Evolutionary conservation across 257 asterid genomes (phyloP).

Genomic region (Ligustrum vulgare): DNA sequence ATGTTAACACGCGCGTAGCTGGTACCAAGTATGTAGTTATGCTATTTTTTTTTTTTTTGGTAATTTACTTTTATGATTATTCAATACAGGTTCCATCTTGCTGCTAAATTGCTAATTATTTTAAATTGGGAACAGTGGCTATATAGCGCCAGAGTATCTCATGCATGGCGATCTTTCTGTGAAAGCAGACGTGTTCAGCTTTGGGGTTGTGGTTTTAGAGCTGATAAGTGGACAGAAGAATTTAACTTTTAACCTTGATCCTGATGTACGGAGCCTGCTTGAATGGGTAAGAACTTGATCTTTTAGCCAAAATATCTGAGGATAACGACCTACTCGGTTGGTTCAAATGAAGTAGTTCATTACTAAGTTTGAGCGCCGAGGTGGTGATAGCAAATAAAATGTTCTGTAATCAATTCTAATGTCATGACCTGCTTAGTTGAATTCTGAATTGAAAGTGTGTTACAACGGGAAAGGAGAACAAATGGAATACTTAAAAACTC

Average conservation of each 20-base stretch:
- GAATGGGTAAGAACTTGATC: constrained; percentile 71
- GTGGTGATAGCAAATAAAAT: neutral
- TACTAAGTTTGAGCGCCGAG: neutral
- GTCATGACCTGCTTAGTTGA: neutral
- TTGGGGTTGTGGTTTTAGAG: constrained; percentile 91
- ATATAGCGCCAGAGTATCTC: constrained; percentile 95
- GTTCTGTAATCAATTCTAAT: neutral
- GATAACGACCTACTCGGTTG: neutral
- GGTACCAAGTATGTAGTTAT: constrained; percentile 76
- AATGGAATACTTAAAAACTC: neutral
- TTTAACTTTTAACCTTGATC: constrained; percentile 63
- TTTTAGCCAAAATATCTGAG: neutral
- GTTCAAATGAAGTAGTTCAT: neutral
- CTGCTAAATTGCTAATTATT: neutral
- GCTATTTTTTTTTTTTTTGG: neutral
- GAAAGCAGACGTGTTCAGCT: constrained; percentile 87
- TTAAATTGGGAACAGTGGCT: constrained; percentile 64
- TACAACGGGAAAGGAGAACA: neutral
- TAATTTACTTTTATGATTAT: neutral
- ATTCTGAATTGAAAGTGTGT: neutral
- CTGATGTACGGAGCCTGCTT: constrained; percentile 59
- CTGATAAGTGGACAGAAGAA: constrained; percentile 85
- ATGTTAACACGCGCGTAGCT: constrained; percentile 77
- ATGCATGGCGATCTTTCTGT: constrained; percentile 69
- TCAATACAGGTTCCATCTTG: neutral